These are phyloP conservation scores for Globisporangium sylvaticum DNA, from an alignment of 352 stramenopile species.

Conservation along the genomic window DNA sequence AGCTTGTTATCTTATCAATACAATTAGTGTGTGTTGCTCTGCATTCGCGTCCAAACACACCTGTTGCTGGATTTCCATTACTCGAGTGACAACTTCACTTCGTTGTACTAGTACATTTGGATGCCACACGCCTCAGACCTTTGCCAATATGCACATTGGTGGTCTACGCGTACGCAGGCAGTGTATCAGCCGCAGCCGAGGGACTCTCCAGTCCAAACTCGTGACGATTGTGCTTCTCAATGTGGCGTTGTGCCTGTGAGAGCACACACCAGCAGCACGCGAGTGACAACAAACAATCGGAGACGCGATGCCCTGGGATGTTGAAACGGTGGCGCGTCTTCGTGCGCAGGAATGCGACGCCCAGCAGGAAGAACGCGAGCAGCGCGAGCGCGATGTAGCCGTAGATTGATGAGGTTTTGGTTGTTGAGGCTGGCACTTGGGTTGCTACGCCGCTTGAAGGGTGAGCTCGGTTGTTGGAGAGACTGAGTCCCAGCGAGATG, in stretches of 20 bases:
- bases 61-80: too few relatives aligned
- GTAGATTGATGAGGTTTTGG: neutral
- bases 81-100: too few relatives aligned
- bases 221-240: constrained; percentile 21
- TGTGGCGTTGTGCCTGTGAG: constrained; percentile 38
- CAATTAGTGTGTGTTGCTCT: too few relatives aligned
- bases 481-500: constrained; percentile 27
- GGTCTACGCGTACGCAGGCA: constrained; percentile 13
- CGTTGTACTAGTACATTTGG: too few relatives aligned
- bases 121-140: too few relatives aligned
- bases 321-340: constrained; percentile 34
- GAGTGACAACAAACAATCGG: constrained; percentile 36
- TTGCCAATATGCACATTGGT: too few relatives aligned
- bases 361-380: constrained; percentile 31
- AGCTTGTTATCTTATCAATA: too few relatives aligned
- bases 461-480: constrained; percentile 11
- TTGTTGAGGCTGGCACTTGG: neutral
- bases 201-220: constrained; percentile 17
- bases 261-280: constrained; percentile 53
- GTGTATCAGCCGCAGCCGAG: constrained; percentile 3
- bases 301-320: constrained; percentile 29
- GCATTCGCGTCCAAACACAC: too few relatives aligned
- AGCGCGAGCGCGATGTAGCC: constrained; percentile 20
- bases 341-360: constrained; percentile 36
- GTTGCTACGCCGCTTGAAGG: too few relatives aligned